Evolutionary conservation across 768 basidiomycete genomes (phyloP), one percentile per base, ranked within the genome.

Genomic region (Leccinum ochraceum): DNA sequence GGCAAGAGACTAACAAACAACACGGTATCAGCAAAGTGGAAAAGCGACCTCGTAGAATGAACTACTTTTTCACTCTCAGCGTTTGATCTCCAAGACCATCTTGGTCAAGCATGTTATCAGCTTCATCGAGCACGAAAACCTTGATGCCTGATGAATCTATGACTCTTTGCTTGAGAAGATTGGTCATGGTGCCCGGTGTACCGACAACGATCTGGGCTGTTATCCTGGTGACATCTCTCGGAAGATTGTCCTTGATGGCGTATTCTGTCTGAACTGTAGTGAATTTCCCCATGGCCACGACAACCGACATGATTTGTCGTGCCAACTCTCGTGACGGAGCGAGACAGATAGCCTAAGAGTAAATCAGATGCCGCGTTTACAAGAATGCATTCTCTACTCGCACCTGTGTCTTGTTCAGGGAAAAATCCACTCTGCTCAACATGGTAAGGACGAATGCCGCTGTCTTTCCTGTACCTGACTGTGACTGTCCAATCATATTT

Each of bases 401-500:
- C 58, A 93, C 95, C 77, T 98, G 96, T 24, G 95, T 90, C 63
- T 89, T 88, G 64, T 90, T 84, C 50, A 87, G 78, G 22, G 84
- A 80, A 67, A 89, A 95, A 75, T 98, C 94, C 52, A 98, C 83
- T 44, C 96, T 87, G 71, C 91, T 95, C 16, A 98, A 83, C 95
- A 99, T 98, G 11, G 96, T 95, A 53, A 99, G 81, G 13, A 95
- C 93, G 73, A 99, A 99, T 10, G 97, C 97, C 4, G 97, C 97
- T 3, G 97, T 98, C 79, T 99, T 99, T 53, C 97, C 97, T 9
- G 97, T 99, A 42, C 97, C 97, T 36, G 97, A 98, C 70, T 99
- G 97, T 55, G 95, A 98, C 78, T 99, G 97, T 17, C 95, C 97
- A 71, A 98, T 98, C 90, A 98, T 95, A 76, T 98, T 98, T 56